Evolutionary conservation across 1,284 basidiomycete species (phyloP), one percentile per base, ranked within the genome.

Genomic region (Ceratobasidium sp.): DNA sequence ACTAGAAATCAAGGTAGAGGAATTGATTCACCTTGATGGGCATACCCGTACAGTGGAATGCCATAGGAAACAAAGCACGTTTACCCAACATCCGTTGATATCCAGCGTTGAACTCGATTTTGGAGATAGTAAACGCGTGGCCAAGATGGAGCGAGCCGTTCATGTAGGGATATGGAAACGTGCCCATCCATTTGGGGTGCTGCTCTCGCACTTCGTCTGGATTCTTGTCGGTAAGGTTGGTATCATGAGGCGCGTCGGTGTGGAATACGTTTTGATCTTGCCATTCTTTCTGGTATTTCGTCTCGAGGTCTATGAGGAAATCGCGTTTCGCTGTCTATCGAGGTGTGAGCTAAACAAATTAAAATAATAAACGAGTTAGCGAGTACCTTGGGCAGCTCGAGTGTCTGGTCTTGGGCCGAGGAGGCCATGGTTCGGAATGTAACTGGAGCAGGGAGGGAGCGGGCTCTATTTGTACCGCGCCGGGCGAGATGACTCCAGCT

Each of bases 61-160:
- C 97, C 84, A 98, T 92, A 67, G 96, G 98, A 87, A 99, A 99
- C 81, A 99, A 87, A 46, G 95, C 96, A 50, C 95, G 90, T 87
- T 98, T 98, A 75, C 98, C 98, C 81, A 96, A 85, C 94, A 99
- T 94, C 71, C 97, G 89, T 86, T 99, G 93, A 85, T 95, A 99
- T 28, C 98, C 98, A 56, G 97, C 93, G 1, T 93, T 92, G 83
- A 99, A 99, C 85, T 99, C 98, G 84, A 99, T 94, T 88, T 99
- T 99, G 79, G 96, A 97, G 85, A 99, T 95, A 57, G 97, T 97
- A 86, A 99, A 99, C 0, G 95, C 97, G 86, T 99, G 98, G 57
- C 98, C 98, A 48, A 99, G 89, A 85, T 99, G 98, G 81, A 99
- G 89, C 80, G 94, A 94, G 68, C 98, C 98, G 84, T 99, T 99